A percentile compares a stretch with the other conserved stretches of the same genome.
phyloP scores from a whole-genome alignment of 2,329 filamentous ascomycete species.

The Lomentospora prolificans region DNA sequence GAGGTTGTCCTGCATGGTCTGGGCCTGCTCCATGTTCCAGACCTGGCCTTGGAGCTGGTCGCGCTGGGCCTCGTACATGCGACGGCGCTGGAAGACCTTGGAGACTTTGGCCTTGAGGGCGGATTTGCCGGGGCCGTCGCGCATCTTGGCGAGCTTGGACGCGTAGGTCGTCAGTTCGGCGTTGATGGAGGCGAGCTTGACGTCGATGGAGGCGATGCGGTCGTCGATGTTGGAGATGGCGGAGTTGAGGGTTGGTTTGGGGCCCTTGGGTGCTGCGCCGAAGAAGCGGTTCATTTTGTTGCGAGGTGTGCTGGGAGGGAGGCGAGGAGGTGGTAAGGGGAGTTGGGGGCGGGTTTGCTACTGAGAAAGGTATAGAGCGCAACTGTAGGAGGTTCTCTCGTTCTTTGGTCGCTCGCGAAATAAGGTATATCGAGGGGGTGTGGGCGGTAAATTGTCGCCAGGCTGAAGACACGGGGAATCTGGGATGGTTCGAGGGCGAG shows the following conservation, averaged over 20 bases:
- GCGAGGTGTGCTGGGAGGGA: neutral
- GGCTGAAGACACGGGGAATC: too few species aligned
- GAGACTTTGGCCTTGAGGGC: slow-evolving; percentile 91
- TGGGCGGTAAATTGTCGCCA: too few species aligned
- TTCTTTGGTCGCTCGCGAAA: neutral
- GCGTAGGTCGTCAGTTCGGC: slow-evolving; percentile 85
- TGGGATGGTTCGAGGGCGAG: neutral
- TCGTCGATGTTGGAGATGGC: slow-evolving; percentile 81
- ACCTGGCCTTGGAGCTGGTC: slow-evolving; percentile 90
- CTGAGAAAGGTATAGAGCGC: neutral
- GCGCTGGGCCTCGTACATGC: slow-evolving; percentile 87
- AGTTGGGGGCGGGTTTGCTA: neutral
- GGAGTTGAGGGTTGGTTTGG: slow-evolving; percentile 78
- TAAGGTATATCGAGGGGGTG: neutral
- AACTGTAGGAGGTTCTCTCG: neutral
- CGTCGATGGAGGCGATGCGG: slow-evolving; percentile 78
- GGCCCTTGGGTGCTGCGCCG: slow-evolving; percentile 73
- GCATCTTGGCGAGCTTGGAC: slow-evolving; percentile 80
- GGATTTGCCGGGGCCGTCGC: slow-evolving; percentile 86
- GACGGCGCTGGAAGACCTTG: slow-evolving; percentile 85
- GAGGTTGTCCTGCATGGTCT: slow-evolving; percentile 97
- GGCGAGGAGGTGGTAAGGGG: neutral
- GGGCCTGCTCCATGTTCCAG: slow-evolving; percentile 98
- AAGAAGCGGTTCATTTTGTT: slow-evolving; percentile 78
- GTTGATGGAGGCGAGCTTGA: slow-evolving; percentile 87